Conservation (phyloP, 768 basidiomycete genomes). For the Amanita exitialis region DNA sequence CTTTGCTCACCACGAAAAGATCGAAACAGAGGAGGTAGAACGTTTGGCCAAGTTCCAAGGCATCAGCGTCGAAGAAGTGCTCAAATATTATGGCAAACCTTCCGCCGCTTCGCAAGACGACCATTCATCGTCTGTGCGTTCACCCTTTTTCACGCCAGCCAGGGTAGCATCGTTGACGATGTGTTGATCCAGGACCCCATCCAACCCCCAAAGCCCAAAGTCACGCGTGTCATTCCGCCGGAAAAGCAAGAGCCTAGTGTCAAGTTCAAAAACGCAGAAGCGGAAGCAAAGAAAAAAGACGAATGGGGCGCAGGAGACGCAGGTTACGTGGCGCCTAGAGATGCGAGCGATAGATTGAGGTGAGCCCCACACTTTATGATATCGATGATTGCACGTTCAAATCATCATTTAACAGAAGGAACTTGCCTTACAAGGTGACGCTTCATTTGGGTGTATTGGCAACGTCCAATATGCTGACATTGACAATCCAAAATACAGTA, state of each 20-base stretch:
- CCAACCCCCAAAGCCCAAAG: slow-evolving; percentile 33
- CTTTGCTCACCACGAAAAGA: slow-evolving; percentile 79
- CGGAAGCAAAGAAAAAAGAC: slow-evolving; percentile 41
- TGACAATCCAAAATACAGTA: slow-evolving; percentile 59
- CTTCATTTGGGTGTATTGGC: neutral
- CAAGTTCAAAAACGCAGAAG: slow-evolving; percentile 46
- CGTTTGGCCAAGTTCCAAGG: slow-evolving; percentile 82
- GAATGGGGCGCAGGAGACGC: slow-evolving; percentile 66
- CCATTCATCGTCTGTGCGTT: neutral
- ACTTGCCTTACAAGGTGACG: slow-evolving; percentile 81
- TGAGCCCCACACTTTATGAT: slow-evolving; percentile 17
- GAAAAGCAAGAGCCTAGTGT: slow-evolving; percentile 61
- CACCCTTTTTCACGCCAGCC: neutral
- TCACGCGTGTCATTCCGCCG: slow-evolving; percentile 48
- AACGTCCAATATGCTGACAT: slow-evolving; percentile 34
- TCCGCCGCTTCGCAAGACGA: slow-evolving; percentile 10
- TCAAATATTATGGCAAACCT: slow-evolving; percentile 38
- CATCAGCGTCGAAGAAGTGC: slow-evolving; percentile 62
- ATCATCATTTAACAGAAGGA: slow-evolving; percentile 38
- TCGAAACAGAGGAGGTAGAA: slow-evolving; percentile 78
- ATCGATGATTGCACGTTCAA: neutral
- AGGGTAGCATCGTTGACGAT: neutral
- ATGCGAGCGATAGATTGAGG: slow-evolving; percentile 71
- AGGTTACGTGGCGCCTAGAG: slow-evolving; percentile 66
- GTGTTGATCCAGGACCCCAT: slow-evolving; percentile 9